Evolutionary conservation across 1,284 basidiomycete genomes (phyloP), one percentile per base, ranked within the genome.

Genomic region (Pyrrhoderma lamaoense): DNA sequence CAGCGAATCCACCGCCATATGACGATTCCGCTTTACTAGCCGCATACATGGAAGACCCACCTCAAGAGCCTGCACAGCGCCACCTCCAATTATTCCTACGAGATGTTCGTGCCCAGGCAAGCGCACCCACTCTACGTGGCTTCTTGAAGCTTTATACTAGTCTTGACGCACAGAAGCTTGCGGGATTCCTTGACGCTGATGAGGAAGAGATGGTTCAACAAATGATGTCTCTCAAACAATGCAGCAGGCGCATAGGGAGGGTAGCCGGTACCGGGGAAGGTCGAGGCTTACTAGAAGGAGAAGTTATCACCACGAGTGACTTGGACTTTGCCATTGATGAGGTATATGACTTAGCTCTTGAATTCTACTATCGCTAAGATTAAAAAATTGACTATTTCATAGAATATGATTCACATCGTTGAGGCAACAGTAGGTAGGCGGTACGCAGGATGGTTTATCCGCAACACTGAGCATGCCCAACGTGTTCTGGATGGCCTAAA

Each of bases 361-460:
- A 36, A n/a, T 49, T 39, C 2, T 14, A 21, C 4, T 21, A 23
- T 42, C 49, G 14, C 25, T 34, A 11, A 39, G 7, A 23, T 23
- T 9, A 36, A 3, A n/a, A 11, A 31, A 11, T 18, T 27, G 7
- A 31, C 11, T 22, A 13, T 43, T 16, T 4, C 21, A 16, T 57
- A 93, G 89, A 88, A 93, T 64, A 93, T 94, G 89, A 87, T 97
- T 7, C 91, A 95, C 62, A 93, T 98, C 61, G 87, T 91, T 14
- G 93, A 98, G 67, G 91, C 89, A 14, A 93, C 93, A 0, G 84
- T 95, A 11, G 93, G 93, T 19, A 72, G 94, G 46, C 82, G 92
- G 51, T 97, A 91, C 64, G 94, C 93, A 1, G 92, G 93, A 38
- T 96, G 92, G 90, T 97, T 97, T 72, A 93, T 97, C 69, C 85